Evolutionary conservation across 331 rosid genomes (phyloP).

Genomic region (Ulmus americana): DNA sequence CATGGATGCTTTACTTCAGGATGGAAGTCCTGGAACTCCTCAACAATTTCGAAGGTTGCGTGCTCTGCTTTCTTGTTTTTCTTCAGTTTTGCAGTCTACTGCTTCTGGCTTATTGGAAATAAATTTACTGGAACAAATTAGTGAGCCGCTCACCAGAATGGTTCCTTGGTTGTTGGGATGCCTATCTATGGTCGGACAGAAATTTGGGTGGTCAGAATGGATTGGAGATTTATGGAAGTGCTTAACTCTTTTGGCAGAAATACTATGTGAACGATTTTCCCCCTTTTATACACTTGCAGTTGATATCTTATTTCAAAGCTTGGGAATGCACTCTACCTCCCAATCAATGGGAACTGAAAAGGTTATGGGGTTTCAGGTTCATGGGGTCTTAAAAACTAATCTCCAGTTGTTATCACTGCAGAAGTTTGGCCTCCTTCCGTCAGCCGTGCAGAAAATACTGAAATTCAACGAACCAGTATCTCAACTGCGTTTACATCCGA

Average conservation of each 20-base stretch:
- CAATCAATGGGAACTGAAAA: constrained; percentile 39
- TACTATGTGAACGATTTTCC: constrained; percentile 67
- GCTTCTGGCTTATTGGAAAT: constrained; percentile 91
- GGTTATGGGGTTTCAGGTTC: constrained; percentile 64
- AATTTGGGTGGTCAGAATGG: constrained; percentile 96
- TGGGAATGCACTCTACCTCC: constrained; percentile 42
- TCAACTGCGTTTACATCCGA: constrained; percentile 76
- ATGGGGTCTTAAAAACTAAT: constrained; percentile 86
- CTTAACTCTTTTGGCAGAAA: constrained; percentile 86
- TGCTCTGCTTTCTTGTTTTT: constrained; percentile 72
- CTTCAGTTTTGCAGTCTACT: constrained; percentile 71
- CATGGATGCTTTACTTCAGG: constrained; percentile 91
- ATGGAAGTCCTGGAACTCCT: constrained; percentile 65
- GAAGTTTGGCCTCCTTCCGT: constrained; percentile 68
- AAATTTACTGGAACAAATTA: constrained; percentile 74
- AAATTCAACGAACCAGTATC: constrained; percentile 67
- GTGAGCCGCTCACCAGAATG: constrained; percentile 58
- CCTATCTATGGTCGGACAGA: constrained; percentile 69
- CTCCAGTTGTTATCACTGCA: constrained; percentile 81
- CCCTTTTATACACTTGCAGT: constrained; percentile 55
- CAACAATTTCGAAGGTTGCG: constrained; percentile 73
- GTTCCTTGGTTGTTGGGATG: constrained; percentile 73
- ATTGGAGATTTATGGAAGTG: constrained; percentile 88
- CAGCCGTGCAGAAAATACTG: constrained; percentile 65
- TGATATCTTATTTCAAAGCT: constrained; percentile 68